Evolutionary conservation across 2,329 filamentous ascomycete genomes (phyloP).

Genomic region (Microcyclosporella mali): DNA sequence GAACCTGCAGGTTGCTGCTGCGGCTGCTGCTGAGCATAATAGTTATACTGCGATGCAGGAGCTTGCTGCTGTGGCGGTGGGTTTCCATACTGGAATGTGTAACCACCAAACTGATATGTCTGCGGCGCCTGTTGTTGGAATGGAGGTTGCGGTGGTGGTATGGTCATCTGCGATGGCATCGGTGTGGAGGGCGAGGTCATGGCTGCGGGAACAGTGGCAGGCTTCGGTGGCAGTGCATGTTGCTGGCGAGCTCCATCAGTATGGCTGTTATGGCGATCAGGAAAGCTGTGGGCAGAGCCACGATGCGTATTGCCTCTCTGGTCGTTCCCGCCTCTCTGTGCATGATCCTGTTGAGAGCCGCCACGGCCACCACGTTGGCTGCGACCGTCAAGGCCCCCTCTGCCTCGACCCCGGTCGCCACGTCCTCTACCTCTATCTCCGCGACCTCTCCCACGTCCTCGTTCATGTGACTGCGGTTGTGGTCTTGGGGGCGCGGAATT

Average conservation of each 20-base stretch:
- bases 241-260: background rate
- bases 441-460: conserved; percentile 30
- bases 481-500: conserved; percentile 21
- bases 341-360: conserved; percentile 1
- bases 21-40: conserved; percentile 15
- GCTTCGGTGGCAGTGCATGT: conserved; percentile 16
- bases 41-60: conserved; percentile 20
- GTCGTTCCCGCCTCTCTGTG: background rate
- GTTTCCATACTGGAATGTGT: conserved; percentile 24
- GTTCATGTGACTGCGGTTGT: conserved; percentile 30
- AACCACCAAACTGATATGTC: conserved; percentile 81
- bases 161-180: conserved; percentile 2
- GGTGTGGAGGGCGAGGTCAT: conserved; percentile 1
- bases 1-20: conserved; percentile 4
- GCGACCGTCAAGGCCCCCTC: conserved; percentile 15
- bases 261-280: conserved; percentile 21
- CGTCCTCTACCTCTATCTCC: conserved; percentile 26
- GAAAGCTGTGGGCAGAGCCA: conserved; percentile 22
- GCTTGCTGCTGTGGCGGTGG: background rate
- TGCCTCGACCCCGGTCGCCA: conserved; percentile 19
- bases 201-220: background rate
- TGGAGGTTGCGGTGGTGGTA: conserved; percentile 45
- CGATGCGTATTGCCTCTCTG: conserved; percentile 6
- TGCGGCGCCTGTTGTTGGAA: conserved; percentile 79
- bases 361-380: conserved; percentile 13